Evolutionary conservation across 192 early-diverging fungal genomes (phyloP).

Genomic region (Podila clonocystis): DNA sequence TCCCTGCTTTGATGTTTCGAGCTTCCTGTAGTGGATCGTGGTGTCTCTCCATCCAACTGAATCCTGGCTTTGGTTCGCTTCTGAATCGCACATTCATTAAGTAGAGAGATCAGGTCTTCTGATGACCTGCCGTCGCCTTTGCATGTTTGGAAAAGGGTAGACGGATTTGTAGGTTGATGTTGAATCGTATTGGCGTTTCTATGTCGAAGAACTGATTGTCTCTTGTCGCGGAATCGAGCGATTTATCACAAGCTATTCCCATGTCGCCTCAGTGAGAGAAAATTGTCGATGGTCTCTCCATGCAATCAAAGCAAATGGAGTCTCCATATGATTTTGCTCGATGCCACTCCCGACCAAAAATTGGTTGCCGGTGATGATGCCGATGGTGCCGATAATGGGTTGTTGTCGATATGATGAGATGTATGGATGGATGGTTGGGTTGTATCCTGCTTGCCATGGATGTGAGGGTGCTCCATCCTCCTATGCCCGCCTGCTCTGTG

Average conservation of each 20-base stretch:
- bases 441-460: not conserved
- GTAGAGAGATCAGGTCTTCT: no score
- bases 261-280: not conserved
- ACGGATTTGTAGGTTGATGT: not conserved
- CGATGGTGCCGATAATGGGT: no score
- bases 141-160: no score
- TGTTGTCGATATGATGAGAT: not conserved
- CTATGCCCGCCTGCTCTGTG: not conserved
- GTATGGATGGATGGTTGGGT: conserved; percentile 12
- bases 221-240: not conserved
- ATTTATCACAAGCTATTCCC: not conserved
- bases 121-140: no score
- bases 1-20: not conserved
- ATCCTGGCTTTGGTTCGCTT: no score
- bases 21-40: not conserved
- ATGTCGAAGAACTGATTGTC: not conserved
- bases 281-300: conserved; percentile 4
- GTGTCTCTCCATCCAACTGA: no score
- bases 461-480: not conserved
- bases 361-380: no score
- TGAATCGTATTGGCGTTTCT: not conserved
- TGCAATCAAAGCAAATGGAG: not conserved
- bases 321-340: not conserved
- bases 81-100: no score
- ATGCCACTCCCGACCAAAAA: no score